Evolutionary conservation across 805 yeast species (phyloP).

Genomic region (Alloascoidea africana): DNA sequence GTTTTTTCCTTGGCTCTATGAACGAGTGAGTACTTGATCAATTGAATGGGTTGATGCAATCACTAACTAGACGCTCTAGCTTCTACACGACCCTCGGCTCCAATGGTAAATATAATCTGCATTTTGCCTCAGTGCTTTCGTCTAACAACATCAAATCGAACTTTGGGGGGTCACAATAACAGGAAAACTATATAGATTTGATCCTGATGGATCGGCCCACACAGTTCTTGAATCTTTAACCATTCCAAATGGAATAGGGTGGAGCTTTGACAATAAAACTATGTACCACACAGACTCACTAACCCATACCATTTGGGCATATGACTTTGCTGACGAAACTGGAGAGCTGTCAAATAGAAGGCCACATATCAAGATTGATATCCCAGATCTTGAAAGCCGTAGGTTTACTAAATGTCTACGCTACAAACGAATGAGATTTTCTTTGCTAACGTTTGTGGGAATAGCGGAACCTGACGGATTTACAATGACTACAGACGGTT

Average conservation of each 20-base stretch:
- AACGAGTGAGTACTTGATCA: conserved; percentile 13
- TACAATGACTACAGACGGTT: conserved; percentile 34
- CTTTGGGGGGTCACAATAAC: conserved; percentile 20
- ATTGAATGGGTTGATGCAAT: not conserved
- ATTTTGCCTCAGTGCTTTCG: not conserved
- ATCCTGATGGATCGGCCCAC: conserved; percentile 16
- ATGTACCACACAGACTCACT: conserved; percentile 41
- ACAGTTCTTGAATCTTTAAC: conserved; percentile 24
- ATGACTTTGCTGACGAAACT: conserved; percentile 24
- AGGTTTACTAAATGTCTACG: conserved; percentile 6
- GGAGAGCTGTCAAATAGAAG: conserved; percentile 22
- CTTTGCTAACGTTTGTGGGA: not conserved
- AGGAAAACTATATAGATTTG: conserved; percentile 38
- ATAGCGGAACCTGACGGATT: conserved; percentile 74
- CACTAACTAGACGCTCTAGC: not conserved
- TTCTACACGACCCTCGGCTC: conserved; percentile 7
- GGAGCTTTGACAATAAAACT: conserved; percentile 25
- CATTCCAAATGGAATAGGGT: conserved; percentile 65
- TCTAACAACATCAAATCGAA: conserved; percentile 2
- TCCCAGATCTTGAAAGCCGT: conserved; percentile 15
- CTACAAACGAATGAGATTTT: conserved; percentile 1
- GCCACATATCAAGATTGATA: conserved; percentile 24
- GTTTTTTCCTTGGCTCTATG: conserved; percentile 77
- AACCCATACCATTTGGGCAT: conserved; percentile 29
- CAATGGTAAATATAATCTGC: not conserved